A percentile compares a stretch with the other conserved stretches of the same genome.
Conservation (phyloP, 2,329 filamentous ascomycete species). For the Cadophora luteo-olivacea region DNA sequence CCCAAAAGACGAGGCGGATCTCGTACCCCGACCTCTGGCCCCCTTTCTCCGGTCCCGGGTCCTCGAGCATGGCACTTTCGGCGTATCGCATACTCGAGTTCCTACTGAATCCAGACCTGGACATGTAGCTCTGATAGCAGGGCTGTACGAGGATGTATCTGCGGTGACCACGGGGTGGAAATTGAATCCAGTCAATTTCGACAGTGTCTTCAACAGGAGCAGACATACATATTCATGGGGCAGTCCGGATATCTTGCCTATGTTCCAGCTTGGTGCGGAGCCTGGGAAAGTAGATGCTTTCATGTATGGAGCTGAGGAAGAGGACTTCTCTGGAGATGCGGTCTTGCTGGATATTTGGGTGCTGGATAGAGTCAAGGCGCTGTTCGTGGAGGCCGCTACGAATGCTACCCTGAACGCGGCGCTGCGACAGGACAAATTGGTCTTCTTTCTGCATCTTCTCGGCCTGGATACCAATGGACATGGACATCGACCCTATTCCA, state of each 20-base stretch:
- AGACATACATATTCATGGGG: slow-evolving; percentile 99
- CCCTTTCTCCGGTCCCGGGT: slow-evolving; percentile 91
- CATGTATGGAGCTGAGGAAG: slow-evolving; percentile 81
- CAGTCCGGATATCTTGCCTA: slow-evolving; percentile 94
- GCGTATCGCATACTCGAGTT: slow-evolving; percentile 94
- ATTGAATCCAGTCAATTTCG: slow-evolving; percentile 96
- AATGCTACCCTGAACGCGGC: slow-evolving; percentile 77
- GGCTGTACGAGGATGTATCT: slow-evolving; percentile 96
- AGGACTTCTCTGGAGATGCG: slow-evolving; percentile 89
- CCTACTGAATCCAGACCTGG: slow-evolving; percentile 96
- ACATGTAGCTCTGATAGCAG: slow-evolving; percentile 95
- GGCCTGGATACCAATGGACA: slow-evolving; percentile 93
- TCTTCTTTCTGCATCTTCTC: slow-evolving; percentile 94
- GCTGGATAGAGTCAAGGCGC: slow-evolving; percentile 87
- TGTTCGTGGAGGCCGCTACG: slow-evolving; percentile 80
- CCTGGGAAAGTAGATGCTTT: slow-evolving; percentile 87
- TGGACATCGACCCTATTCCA: slow-evolving; percentile 85
- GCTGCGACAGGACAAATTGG: slow-evolving; percentile 81
- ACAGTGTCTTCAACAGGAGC: slow-evolving; percentile 97
- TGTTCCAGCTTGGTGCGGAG: slow-evolving; percentile 94
- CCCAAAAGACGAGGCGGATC: slow-evolving; percentile 66
- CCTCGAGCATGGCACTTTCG: slow-evolving; percentile 90
- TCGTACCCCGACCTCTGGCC: slow-evolving; percentile 80
- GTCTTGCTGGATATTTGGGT: slow-evolving; percentile 90
- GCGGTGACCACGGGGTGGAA: slow-evolving; percentile 98